Base-by-base conservation (phyloP, 2,329 filamentous ascomycete genomes). In the Penicillium aurantiogriseum region DNA sequence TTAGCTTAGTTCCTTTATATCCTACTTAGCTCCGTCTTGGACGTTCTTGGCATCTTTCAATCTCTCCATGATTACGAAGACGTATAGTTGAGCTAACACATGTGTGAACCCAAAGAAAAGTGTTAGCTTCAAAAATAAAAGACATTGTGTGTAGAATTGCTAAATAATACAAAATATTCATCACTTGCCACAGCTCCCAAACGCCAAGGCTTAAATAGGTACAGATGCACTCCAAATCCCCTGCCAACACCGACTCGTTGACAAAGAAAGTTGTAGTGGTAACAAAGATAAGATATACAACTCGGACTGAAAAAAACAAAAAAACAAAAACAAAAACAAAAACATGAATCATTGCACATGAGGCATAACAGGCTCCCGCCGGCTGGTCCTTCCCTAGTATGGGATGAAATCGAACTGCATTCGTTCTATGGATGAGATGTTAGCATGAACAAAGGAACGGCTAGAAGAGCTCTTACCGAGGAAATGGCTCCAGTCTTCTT, bases 401-500 rank as follows among this genome's bases (percentile, higher is more conserved):
- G 67, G 67, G 36, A 70, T 70, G 39, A 70, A 70, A 51, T 70
- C 67, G 39, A 71, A 70, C 29, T 62, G 64, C 71, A 74, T 73
- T 11, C 71, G 71, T 61, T 72, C 71, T 73, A 29, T 4, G 15
- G 0, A 39, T 29, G 1, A 46, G 45, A 27, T 48, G 50, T 62
- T 59, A 67, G 55, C 33, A 31, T 13, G 23, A 2, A 19, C n/a
- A 31, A 10, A 19, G 19, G 23, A 51, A 38, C 5, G 8, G 36
- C 2, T 10, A 17, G n/a, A 23, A 17, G 23, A 33, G 11, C 36
- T 60, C 62, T 52, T 70, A 77, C 74, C 72, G n/a, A 76, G 59
- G 57, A 74, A 73, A 50, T 71, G 69, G 58, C 67, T 74, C 74
- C 74, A 76, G 54, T 75, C 70, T 52, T 75, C 72, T 44, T 74